Evolutionary conservation across 2,329 filamentous ascomycete genomes (phyloP).

Genomic region (Zymoseptoria passerinii): DNA sequence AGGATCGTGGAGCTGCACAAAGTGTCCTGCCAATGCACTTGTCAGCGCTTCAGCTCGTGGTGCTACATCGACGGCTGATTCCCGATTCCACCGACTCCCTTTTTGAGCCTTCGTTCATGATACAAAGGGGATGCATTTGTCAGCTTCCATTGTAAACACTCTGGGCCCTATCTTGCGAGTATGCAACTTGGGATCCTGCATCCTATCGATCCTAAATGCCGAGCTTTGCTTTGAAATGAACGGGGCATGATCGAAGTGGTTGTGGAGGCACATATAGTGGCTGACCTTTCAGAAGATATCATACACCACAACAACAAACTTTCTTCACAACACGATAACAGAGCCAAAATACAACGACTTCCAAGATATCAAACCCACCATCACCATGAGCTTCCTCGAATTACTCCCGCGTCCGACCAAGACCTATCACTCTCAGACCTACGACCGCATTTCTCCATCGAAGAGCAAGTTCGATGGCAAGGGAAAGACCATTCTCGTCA

Average conservation of each 20-base stretch:
- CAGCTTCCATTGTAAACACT: not conserved
- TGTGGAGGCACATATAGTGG: not conserved
- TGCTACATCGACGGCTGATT: not conserved
- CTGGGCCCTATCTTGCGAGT: not conserved
- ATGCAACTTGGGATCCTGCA: not conserved
- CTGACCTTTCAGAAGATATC: not conserved
- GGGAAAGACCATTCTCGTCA: conserved; percentile 22
- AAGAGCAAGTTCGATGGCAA: conserved; percentile 16
- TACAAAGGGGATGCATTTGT: not conserved
- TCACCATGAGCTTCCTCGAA: conserved; percentile 5
- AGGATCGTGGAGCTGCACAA: not conserved
- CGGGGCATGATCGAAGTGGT: not conserved
- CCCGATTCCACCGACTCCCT: no score
- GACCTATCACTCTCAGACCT: conserved; percentile 16
- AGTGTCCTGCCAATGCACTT: not conserved
- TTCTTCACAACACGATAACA: not conserved
- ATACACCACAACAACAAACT: not conserved
- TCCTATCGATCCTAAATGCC: not conserved
- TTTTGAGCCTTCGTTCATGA: not conserved
- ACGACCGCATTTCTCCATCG: conserved; percentile 16
- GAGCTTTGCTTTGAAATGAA: not conserved
- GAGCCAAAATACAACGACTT: no score
- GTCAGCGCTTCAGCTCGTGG: not conserved
- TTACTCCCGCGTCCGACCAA: conserved; percentile 13
- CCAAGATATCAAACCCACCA: no score